Evolutionary conservation across 768 basidiomycete species (phyloP).

Genomic region (Psilocybe tampanensis): DNA sequence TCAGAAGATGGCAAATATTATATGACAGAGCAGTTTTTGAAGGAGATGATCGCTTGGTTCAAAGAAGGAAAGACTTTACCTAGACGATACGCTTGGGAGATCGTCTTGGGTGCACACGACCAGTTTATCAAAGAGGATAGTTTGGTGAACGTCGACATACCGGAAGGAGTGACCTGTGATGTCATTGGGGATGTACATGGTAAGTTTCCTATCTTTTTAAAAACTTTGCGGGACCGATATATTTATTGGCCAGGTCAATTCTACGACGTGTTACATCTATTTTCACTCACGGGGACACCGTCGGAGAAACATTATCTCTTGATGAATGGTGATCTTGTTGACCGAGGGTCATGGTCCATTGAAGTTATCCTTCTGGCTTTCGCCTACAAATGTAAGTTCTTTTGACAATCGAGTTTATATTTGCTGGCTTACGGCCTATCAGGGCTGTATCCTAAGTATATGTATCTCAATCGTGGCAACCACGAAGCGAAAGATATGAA

Average conservation of each 20-base stretch:
- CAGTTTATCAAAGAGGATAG: conserved; percentile 78
- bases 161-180: conserved; percentile 82
- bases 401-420: not conserved
- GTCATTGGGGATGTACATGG: conserved; percentile 98
- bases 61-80: conserved; percentile 93
- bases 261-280: conserved; percentile 90
- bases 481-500: conserved; percentile 99
- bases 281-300: conserved; percentile 84
- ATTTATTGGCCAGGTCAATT: conserved; percentile 70
- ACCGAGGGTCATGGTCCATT: conserved; percentile 94
- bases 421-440: conserved; percentile 8
- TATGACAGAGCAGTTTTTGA: conserved; percentile 80
- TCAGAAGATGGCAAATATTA: conserved; percentile 66
- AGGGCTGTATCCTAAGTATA: conserved; percentile 91
- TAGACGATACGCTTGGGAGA: conserved; percentile 93
- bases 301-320: conserved; percentile 82
- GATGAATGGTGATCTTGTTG: conserved; percentile 97
- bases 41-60: conserved; percentile 88
- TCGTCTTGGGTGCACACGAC: conserved; percentile 83
- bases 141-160: conserved; percentile 74
- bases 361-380: conserved; percentile 93
- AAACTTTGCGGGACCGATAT: not conserved
- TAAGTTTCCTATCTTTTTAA: conserved; percentile 30
- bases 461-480: conserved; percentile 96
- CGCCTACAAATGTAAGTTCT: conserved; percentile 87